These are phyloP conservation scores for Dothiorella sarmentorum DNA, from an alignment of 2,329 filamentous ascomycete genomes.

Conservation along the genomic window DNA sequence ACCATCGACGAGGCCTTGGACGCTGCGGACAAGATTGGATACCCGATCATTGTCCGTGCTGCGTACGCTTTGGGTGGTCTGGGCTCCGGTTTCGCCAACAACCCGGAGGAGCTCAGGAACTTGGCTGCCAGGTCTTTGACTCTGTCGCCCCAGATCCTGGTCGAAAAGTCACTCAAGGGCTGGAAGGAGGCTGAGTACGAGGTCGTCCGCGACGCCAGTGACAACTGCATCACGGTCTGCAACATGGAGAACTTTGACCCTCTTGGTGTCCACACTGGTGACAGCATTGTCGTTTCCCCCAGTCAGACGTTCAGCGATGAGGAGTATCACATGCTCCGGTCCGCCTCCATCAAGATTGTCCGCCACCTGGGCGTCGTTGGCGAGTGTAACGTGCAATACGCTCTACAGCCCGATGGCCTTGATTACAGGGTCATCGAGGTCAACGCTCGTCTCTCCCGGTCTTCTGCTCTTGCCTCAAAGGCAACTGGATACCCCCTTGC, in stretches of 20 bases:
- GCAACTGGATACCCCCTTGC: conserved; percentile 96
- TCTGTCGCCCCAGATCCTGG: conserved; percentile 90
- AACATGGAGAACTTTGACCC: conserved; percentile 99
- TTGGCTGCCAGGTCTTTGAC: conserved; percentile 90
- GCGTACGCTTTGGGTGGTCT: conserved; percentile 95
- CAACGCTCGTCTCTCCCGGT: conserved; percentile 96
- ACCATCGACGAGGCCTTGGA: conserved; percentile 89
- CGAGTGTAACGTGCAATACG: conserved; percentile 98
- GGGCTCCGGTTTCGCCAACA: conserved; percentile 92
- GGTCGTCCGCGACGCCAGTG: conserved; percentile 91
- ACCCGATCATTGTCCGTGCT: conserved; percentile 96
- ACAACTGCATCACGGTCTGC: conserved; percentile 99
- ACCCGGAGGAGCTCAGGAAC: conserved; percentile 89
- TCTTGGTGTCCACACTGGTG: conserved; percentile 94
- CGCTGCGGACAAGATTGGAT: conserved; percentile 82
- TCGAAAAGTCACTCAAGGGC: conserved; percentile 97
- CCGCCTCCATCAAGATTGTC: conserved; percentile 96
- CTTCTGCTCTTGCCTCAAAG: conserved; percentile 94
- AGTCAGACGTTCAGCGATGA: conserved; percentile 96
- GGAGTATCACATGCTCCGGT: conserved; percentile 99
- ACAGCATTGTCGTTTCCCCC: conserved; percentile 96
- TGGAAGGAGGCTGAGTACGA: conserved; percentile 99
- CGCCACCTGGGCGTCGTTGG: conserved; percentile 95
- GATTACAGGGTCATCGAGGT: conserved; percentile 99
- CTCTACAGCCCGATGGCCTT: conserved; percentile 89